These are phyloP conservation scores for Noccaea caerulescens DNA, from an alignment of 345 rosid species.

Conservation along the genomic window DNA sequence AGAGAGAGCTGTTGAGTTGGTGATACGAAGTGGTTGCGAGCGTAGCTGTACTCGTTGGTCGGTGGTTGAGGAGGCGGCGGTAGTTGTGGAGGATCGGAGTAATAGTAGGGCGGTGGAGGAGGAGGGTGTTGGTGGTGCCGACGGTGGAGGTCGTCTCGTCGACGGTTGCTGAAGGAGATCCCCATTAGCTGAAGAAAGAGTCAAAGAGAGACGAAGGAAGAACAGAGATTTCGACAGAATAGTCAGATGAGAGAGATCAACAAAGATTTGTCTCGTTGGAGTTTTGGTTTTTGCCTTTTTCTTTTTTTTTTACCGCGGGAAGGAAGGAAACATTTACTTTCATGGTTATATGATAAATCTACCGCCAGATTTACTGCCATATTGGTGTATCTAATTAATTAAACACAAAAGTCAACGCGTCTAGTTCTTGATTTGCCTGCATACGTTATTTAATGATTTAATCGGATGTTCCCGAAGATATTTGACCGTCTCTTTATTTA, in stretches of 20 bases:
- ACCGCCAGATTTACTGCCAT: conserved; percentile 31
- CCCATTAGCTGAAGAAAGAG: conserved; percentile 55
- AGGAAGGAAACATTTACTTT: not conserved
- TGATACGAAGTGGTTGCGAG: conserved; percentile 37
- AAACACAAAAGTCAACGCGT: conserved; percentile 7
- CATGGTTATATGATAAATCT: not conserved
- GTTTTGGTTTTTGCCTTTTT: not conserved
- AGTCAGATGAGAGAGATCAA: conserved; percentile 1
- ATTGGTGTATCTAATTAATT: not conserved
- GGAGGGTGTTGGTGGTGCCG: conserved; percentile 41
- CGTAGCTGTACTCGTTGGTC: conserved; percentile 38
- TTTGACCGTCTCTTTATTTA: too few relatives aligned
- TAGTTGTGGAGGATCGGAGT: conserved; percentile 39
- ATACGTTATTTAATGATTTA: too few relatives aligned
- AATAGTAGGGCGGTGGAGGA: conserved; percentile 47
- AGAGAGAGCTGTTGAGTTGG: conserved; percentile 43
- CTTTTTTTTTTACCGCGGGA: conserved; percentile 13
- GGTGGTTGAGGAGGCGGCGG: conserved; percentile 48
- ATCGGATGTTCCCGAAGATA: too few relatives aligned
- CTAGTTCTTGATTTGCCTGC: not conserved
- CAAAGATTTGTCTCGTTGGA: conserved; percentile 6
- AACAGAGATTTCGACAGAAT: conserved; percentile 19
- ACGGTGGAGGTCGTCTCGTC: conserved; percentile 59
- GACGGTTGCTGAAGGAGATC: conserved; percentile 69
- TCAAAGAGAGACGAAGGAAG: conserved; percentile 10